These are phyloP conservation scores for Aspergillus bridgeri DNA, from an alignment of 495 filamentous ascomycete genomes.

Conservation along the genomic window DNA sequence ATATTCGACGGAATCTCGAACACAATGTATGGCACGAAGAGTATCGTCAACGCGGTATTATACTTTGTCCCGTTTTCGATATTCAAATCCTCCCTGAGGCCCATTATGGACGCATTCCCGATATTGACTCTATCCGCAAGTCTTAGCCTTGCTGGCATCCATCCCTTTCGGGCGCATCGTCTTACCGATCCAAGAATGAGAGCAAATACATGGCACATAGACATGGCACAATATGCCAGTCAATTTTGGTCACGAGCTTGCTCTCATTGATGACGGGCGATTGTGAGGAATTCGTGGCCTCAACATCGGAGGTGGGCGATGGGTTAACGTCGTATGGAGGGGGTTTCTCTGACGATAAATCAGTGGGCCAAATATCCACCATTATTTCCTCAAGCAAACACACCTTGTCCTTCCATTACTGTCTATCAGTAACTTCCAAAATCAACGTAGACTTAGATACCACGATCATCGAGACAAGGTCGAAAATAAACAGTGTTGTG, in stretches of 20 bases:
- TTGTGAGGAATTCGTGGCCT: neutral
- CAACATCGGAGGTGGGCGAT: neutral
- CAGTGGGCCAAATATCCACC: neutral
- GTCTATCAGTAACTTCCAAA: no score
- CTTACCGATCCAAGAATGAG: constrained; percentile 80
- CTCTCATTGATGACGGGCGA: constrained; percentile 41
- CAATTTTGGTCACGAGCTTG: constrained; percentile 70
- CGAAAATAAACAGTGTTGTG: neutral
- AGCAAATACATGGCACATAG: constrained; percentile 82
- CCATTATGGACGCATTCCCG: constrained; percentile 60
- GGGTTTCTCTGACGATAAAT: neutral
- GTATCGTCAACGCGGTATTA: constrained; percentile 79
- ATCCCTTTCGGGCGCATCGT: neutral
- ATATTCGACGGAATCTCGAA: constrained; percentile 90
- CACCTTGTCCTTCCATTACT: neutral
- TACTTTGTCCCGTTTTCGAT: constrained; percentile 57
- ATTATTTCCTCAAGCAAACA: neutral
- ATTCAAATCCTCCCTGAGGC: constrained; percentile 59
- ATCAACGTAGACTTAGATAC: neutral
- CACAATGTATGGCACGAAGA: constrained; percentile 89
- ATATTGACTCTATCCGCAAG: constrained; percentile 53
- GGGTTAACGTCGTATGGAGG: neutral
- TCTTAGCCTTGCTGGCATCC: neutral
- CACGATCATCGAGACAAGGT: neutral
- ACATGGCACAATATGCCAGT: constrained; percentile 76